A percentile compares a stretch with the other conserved stretches of the same genome.
These are phyloP conservation scores for Trichaptum fuscoviolaceum DNA, from an alignment of 768 basidiomycete genomes.

Conservation along the genomic window DNA sequence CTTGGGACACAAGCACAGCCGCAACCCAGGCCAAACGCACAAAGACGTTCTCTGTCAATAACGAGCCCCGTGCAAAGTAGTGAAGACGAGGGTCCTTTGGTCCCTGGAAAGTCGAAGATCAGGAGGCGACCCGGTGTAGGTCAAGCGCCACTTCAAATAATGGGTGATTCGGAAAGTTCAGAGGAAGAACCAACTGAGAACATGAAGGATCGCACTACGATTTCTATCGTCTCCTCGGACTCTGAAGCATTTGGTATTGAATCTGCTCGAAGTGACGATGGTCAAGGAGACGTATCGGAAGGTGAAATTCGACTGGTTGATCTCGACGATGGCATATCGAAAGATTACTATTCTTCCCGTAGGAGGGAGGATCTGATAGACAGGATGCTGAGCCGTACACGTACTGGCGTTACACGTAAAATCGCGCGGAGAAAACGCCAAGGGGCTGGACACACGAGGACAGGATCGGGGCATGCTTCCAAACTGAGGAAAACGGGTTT, in stretches of 20 bases:
- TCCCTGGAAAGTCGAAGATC: conserved; percentile 48
- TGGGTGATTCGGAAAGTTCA: conserved; percentile 62
- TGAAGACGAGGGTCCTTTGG: conserved; percentile 35
- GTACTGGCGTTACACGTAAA: background rate
- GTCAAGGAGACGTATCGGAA: conserved; percentile 12
- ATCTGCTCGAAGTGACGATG: conserved; percentile 5
- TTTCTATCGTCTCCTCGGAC: conserved; percentile 12
- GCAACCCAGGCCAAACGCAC: conserved; percentile 12
- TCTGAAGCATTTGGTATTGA: conserved; percentile 1
- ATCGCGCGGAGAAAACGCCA: background rate
- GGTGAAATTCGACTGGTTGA: conserved; percentile 7
- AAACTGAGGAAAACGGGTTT: background rate
- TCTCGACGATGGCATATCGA: background rate
- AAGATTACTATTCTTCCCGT: conserved; percentile 14
- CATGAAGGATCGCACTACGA: conserved; percentile 4
- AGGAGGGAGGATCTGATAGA: conserved; percentile 6
- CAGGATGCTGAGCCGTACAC: conserved; percentile 5
- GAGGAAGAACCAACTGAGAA: conserved; percentile 25
- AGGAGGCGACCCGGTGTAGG: conserved; percentile 26
- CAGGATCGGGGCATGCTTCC: background rate
- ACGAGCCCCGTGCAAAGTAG: conserved; percentile 5
- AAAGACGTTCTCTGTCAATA: conserved; percentile 3
- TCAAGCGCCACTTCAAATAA: conserved; percentile 32
- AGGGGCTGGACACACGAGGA: background rate
- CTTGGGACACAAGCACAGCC: conserved; percentile 15